Evolutionary conservation across 257 asterid genomes (phyloP), one percentile per base, ranked within the genome.

Genomic region (Primulina huaijiensis): DNA sequence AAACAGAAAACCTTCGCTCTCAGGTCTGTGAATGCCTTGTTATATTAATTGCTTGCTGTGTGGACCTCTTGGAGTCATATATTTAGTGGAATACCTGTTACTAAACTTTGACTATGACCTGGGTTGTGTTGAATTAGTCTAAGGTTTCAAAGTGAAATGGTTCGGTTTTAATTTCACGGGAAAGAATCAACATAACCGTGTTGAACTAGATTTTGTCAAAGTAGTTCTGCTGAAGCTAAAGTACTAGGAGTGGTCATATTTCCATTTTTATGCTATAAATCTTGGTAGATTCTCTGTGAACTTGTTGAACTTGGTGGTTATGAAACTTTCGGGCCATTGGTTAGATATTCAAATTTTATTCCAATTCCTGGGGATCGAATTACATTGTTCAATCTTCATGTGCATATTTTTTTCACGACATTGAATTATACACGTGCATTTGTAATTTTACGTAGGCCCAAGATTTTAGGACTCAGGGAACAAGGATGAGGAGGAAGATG

Each of bases 381-480:
- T 40, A 40, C 50, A 2, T 3, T 31, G 17, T 62, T 27, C 50
- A 17, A 14, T 14, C 9, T 43, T n/a, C 56, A 12, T 21, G 14
- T 31, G 23, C 16, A 43, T 34, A 12, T 60, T 8, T 21, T 58
- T 40, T 53, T 12, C 14, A 60, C 50, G 64, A 40, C 60, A 27
- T 62, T 50, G 33, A n/a, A 38, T 58, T 16, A 3, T 68, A 65
- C 60, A 20, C 37, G 7, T 67, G 64, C 76, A 60, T 9, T 46
- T 74, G 7, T 29, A 8, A 64, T 0, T 50, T 31, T 72, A 35
- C 55, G 75, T 83, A 92, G 97, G 97, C 98, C 23, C 98, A 92
- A 80, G 98, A 92, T 83, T 92, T 92, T 79, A 85, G 95, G 88
- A 88, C 98, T 33, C 95, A 85, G 72, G 98, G 98, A 75, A 92